Evolutionary conservation across 257 asterid genomes (phyloP), one percentile per base, ranked within the genome.

Genomic region (Nicotiana knightiana): DNA sequence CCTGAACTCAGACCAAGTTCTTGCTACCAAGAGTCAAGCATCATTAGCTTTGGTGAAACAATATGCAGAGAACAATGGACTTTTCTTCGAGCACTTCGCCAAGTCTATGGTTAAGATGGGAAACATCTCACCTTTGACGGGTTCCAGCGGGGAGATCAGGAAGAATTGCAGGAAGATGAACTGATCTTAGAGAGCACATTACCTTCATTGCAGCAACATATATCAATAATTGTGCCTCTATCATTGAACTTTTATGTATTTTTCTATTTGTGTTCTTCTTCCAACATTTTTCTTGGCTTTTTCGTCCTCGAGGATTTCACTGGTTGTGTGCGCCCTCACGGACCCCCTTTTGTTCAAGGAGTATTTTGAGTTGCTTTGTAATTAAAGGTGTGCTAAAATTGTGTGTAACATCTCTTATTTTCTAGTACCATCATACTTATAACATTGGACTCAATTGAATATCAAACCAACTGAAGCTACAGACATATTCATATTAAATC

Each of bases 21-120:
- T 95, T 26, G 95, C 89, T n/a, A 95, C 98, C 48, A 90, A 89
- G 82, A 92, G 81, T 89, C 88, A 86, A 68, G 90, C 62, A 28
- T 88, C 99, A 4, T 61, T 89, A 21, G 88, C 89, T 80, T 85
- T 95, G 9, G 99, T 95, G 88, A 93, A 92, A 90, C 83, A 67
- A 28, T 95, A 92, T 79, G 98, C 98, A 0, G 86, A 63, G 63
- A 88, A 86, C 77, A 88, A 88, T 17, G 87, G 82, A 67, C 85
- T 87, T 70, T 95, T 95, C 93, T 91, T 95, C 39, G 71, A 92
- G 81, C 99, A 93, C 79, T 95, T 95, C 79, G 95, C 98, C 1
- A 82, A 84, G 79, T 92, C 99, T 16, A 95, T 95, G 93, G 83
- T 93, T 6, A 95, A 93, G 86, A 93, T 95, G 98, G 96, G 94